Conservation (phyloP, 441 rosid genomes). For the Euphorbia schlechtendalii region DNA sequence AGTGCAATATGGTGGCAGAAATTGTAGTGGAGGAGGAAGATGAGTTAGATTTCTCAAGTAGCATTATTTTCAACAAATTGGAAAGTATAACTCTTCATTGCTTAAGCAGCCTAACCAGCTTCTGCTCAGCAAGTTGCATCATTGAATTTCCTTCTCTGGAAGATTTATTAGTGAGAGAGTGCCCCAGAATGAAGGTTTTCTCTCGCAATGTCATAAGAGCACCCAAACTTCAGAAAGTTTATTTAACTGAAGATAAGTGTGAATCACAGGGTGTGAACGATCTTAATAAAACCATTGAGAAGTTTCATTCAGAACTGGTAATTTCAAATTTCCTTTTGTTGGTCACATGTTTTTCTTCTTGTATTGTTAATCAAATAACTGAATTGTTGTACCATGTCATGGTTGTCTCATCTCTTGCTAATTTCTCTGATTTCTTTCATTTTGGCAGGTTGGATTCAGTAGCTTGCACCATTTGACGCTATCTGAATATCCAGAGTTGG, state of each 20-base stretch:
- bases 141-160: constrained; percentile 15
- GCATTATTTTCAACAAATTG: constrained; percentile 17
- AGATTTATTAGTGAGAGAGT: neutral
- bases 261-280: neutral
- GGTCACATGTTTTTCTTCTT: too few species aligned
- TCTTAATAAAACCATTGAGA: neutral
- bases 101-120: constrained; percentile 19
- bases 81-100: neutral
- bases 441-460: constrained; percentile 10
- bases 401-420: too few species aligned
- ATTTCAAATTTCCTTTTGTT: neutral
- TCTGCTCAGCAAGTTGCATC: constrained; percentile 7
- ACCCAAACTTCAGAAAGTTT: neutral
- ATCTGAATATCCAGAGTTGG: constrained; percentile 13
- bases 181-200: constrained; percentile 23
- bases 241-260: neutral
- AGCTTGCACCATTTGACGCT: neutral
- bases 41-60: neutral
- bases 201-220: neutral
- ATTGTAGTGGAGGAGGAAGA: constrained; percentile 7
- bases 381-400: too few species aligned
- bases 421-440: too few species aligned
- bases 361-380: too few species aligned
- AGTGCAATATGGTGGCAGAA: constrained; percentile 2
- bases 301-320: neutral